Evolutionary conservation across 1,284 basidiomycete species (phyloP), one percentile per base, ranked within the genome.

Genomic region (Apiotrichum gracile): DNA sequence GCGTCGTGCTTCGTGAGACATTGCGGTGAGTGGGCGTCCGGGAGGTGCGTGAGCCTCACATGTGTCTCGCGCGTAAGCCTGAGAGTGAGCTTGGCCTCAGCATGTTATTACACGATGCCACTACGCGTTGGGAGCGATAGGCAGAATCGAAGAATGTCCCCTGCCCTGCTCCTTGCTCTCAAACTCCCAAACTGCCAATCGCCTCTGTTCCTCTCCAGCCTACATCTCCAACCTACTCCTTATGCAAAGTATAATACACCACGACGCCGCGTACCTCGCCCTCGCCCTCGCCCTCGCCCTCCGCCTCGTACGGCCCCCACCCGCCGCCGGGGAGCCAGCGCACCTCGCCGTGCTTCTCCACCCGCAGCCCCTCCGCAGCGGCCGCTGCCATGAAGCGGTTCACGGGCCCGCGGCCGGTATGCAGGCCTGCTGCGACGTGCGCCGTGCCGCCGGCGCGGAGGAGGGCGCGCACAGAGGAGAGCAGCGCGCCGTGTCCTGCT

Each of bases 261-360:
- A 74, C 70, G 7, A 73, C 68, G 4, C 73, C 73, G 26, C 71
- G 54, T 51, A 72, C 71, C 55, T 72, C 72, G 27, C 65, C 67
- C 25, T 60, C 50, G 4, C 47, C 47, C 19, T 45, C 31, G n/a
- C n/a, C n/a, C 12, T 47, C 24, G 0, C 12, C 40, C 14, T 33
- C 34, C 7, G 25, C 53, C 2, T 31, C 39, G 44, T 67, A 57
- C 21, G 42, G 53, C 31, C 64, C 64, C 68, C 71, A 72, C 19
- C 56, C 61, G 14, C 69, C 67, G 6, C 55, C 61, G 1, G 44
- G 48, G 19, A 50, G 53, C 67, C 70, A 71, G 22, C 57, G 44
- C 17, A 69, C 66, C 45, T 70, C 67, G 14, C 46, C 29, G 17
- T 52, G 26, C 10, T 53, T 35, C 12, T 29, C 37, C 0, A 70